Conservation (phyloP, 116 monocot genomes). For the Cymodocea nodosa region DNA sequence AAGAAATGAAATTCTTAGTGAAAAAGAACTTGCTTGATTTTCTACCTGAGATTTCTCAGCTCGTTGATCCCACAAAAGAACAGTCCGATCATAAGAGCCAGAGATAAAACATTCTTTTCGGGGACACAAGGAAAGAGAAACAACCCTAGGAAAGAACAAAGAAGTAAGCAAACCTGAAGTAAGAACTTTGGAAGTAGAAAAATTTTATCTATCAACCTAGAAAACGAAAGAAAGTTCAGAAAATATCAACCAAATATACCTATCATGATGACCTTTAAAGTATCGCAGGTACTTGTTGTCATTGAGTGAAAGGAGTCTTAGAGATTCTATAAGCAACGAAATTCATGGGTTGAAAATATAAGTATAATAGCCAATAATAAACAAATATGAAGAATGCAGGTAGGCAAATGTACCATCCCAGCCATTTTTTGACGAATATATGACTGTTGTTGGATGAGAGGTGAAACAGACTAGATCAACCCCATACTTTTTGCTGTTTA, state of each 20-base stretch:
- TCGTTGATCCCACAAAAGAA: slow-evolving; percentile 92
- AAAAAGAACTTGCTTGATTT: neutral
- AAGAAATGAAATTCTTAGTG: neutral
- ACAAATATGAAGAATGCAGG: neutral
- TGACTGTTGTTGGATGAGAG: slow-evolving; percentile 77
- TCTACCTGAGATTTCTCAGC: slow-evolving; percentile 81
- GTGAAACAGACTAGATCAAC: slow-evolving; percentile 96
- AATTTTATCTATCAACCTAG: neutral
- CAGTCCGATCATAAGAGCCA: slow-evolving; percentile 89
- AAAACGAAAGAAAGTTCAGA: neutral
- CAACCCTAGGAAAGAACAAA: slow-evolving; percentile 43
- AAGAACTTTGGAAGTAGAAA: neutral
- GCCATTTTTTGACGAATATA: slow-evolving; percentile 99
- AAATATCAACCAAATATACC: slow-evolving; percentile 34
- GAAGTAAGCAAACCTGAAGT: neutral
- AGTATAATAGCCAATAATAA: neutral
- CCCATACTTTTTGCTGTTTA: slow-evolving; percentile 99
- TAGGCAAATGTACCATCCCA: slow-evolving; percentile 77
- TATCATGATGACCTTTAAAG: slow-evolving; percentile 98
- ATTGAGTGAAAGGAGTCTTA: slow-evolving; percentile 81
- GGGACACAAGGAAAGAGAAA: slow-evolving; percentile 83
- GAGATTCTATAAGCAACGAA: slow-evolving; percentile 48
- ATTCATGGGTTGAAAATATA: neutral
- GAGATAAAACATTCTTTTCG: slow-evolving; percentile 78
- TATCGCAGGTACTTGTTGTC: slow-evolving; percentile 92